Percentiles rank a stretch among this genome's conserved stretches.
These are phyloP conservation scores for Eucalyptus pumila DNA, from an alignment of 345 rosid species.

Conservation along the genomic window DNA sequence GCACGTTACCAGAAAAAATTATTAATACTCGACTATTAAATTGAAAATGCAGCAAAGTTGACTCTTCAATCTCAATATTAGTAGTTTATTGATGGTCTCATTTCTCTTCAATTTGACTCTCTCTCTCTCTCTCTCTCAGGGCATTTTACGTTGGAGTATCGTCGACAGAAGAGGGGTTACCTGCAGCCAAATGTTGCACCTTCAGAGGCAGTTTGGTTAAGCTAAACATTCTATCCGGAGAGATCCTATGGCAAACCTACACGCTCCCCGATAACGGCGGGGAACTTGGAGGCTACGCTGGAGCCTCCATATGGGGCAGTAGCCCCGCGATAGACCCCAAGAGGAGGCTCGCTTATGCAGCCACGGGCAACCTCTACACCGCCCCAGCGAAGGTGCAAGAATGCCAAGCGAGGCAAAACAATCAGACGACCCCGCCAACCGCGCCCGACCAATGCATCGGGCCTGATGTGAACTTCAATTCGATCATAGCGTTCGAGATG, in stretches of 20 bases:
- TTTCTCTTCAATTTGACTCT: background rate
- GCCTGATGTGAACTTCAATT: constrained; percentile 14
- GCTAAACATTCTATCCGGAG: constrained; percentile 4
- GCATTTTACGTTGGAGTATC: constrained; percentile 22
- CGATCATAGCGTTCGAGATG: constrained; percentile 14
- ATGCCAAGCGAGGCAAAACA: constrained; percentile 28
- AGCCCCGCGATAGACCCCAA: constrained; percentile 27
- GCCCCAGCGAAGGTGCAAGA: constrained; percentile 17
- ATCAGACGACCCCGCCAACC: constrained; percentile 15
- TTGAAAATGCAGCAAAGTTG: background rate
- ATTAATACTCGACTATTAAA: background rate
- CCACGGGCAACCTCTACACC: constrained; percentile 27
- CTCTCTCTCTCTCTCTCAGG: background rate
- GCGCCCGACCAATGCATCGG: constrained; percentile 27
- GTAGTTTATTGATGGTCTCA: background rate
- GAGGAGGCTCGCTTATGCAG: constrained; percentile 24
- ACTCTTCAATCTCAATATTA: background rate
- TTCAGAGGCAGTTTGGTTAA: constrained; percentile 27
- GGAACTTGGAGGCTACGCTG: constrained; percentile 23
- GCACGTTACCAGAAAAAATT: background rate
- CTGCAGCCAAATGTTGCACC: constrained; percentile 18
- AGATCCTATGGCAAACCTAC: constrained; percentile 15
- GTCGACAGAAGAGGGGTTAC: constrained; percentile 16
- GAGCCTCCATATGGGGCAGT: constrained; percentile 42
- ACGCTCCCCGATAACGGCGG: constrained; percentile 39